phyloP scores from a whole-genome alignment of 495 filamentous ascomycete genomes.

The Penicillium longicatenatum region DNA sequence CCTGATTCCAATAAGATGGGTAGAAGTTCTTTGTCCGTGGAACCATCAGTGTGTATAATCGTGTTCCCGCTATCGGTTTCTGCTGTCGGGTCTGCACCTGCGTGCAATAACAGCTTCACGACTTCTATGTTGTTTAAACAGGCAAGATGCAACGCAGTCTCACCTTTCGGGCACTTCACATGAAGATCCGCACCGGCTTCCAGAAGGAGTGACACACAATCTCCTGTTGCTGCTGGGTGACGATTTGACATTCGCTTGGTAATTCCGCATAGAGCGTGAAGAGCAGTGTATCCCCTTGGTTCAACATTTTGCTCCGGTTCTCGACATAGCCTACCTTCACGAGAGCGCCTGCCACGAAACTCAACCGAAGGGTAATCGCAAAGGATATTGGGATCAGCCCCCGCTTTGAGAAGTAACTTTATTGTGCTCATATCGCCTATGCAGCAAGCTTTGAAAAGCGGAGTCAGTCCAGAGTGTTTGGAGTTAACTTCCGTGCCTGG shows the following conservation, averaged over 20 bases:
- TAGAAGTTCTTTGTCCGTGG: constrained; percentile 12
- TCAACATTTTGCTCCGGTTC: background rate
- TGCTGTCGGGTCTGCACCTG: constrained; percentile 19
- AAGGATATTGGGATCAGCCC: constrained; percentile 25
- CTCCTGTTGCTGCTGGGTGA: no score
- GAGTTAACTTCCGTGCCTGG: constrained; percentile 16
- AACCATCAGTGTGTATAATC: constrained; percentile 15
- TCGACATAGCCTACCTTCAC: background rate
- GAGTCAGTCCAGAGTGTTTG: constrained; percentile 1
- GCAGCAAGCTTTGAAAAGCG: constrained; percentile 21
- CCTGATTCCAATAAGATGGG: constrained; percentile 9
- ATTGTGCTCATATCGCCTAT: constrained; percentile 15
- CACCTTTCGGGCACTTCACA: constrained; percentile 11
- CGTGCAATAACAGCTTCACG: constrained; percentile 14
- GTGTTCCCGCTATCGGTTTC: constrained; percentile 14
- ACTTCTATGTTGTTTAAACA: constrained; percentile 10
- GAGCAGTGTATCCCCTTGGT: constrained; percentile 18
- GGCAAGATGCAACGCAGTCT: constrained; percentile 19
- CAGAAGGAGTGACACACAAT: constrained; percentile 16
- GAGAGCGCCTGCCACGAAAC: background rate
- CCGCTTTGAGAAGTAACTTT: constrained; percentile 20
- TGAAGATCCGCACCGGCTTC: constrained; percentile 22
- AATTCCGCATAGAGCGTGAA: constrained; percentile 18
- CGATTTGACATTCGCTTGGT: background rate
- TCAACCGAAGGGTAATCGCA: background rate